Base-by-base conservation (phyloP, 2,329 filamentous ascomycete genomes). In the Colletotrichum truncatum region DNA sequence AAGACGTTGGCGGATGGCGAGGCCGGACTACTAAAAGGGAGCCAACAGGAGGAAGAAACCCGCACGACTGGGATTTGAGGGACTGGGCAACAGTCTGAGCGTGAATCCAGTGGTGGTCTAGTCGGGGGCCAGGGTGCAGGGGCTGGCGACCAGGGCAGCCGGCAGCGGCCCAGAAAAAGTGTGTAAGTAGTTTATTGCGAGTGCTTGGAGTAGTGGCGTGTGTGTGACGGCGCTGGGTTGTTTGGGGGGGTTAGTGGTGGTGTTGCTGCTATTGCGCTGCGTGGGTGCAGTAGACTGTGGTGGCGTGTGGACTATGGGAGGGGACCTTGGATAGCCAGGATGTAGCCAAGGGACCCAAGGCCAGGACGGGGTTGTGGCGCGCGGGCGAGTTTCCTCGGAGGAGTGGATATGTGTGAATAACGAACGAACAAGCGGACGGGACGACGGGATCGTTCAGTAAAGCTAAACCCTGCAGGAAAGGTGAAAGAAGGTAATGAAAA, bases 1-100 rank as follows among this genome's bases (percentile, higher is more conserved):
- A 66, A 68, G 63, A 67, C 55, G 54, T 51, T 55, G 65, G 54
- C 56, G 60, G 57, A 66, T 56, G 68, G 58, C 58, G 64, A 64
- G 28, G 53, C 26, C 52, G 28, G 52, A 38, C 36, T 64, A 66
- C 64, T 66, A 66, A 66, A 66, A 66, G 52, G 62, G 52, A 66
- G 45, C 18, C 32, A 52, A 66, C 48, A 48, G 23, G 45, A 32
- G 25, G 14, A 46, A 21, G 41, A 26, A 67, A 65, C 39, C 64
- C 62, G 57, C 43, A 18, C 41, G 57, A 65, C 49, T 65, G 62
- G 62, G 62, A 52, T 65, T 55, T 41, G 62, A 49, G 43, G 62
- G 62, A 62, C 48, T 54, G 48, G 48, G 56, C 56, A 41, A 39
- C 32, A 62, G 62, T 62, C 57, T 65, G 57, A 65, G 62, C 34